A percentile compares a stretch with the other conserved stretches of the same genome.
Conservation (phyloP, 495 filamentous ascomycete genomes). For the Terfezia boudieri region DNA sequence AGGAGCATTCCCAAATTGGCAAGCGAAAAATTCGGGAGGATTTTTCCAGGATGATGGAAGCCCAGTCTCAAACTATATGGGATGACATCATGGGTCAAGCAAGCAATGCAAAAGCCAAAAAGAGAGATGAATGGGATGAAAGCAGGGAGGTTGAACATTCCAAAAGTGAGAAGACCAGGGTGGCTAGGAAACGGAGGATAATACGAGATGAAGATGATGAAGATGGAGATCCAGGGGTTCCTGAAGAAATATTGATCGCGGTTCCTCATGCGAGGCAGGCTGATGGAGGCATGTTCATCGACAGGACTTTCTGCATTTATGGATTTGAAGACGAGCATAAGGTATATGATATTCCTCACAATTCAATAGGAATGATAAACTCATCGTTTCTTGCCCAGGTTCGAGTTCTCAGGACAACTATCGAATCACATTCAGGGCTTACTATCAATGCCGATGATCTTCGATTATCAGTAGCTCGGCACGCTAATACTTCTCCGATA, state of each 20-base stretch:
- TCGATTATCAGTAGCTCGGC: too few relatives aligned
- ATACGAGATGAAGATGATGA: neutral
- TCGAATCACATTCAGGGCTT: slow-evolving; percentile 14
- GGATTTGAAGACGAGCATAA: slow-evolving; percentile 32
- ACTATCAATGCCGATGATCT: too few relatives aligned
- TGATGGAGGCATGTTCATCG: slow-evolving; percentile 27
- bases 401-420: slow-evolving; percentile 22
- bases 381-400: too few relatives aligned
- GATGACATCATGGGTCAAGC: slow-evolving; percentile 51
- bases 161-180: neutral
- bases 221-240: neutral
- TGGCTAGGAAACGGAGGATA: slow-evolving; percentile 4
- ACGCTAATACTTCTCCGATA: too few relatives aligned
- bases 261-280: too few relatives aligned
- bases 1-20: slow-evolving; percentile 18
- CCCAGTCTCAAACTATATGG: slow-evolving; percentile 68
- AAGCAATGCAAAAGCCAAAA: slow-evolving; percentile 19
- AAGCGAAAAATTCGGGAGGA: slow-evolving; percentile 56
- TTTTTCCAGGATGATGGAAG: slow-evolving; percentile 53
- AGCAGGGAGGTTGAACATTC: slow-evolving; percentile 6
- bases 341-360: neutral
- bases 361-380: neutral
- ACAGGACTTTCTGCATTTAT: slow-evolving; percentile 37
- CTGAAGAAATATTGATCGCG: slow-evolving; percentile 1
- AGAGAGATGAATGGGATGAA: slow-evolving; percentile 21